Evolutionary conservation across 345 rosid species (phyloP), one percentile per base, ranked within the genome.

Genomic region (Linum trigynum): DNA sequence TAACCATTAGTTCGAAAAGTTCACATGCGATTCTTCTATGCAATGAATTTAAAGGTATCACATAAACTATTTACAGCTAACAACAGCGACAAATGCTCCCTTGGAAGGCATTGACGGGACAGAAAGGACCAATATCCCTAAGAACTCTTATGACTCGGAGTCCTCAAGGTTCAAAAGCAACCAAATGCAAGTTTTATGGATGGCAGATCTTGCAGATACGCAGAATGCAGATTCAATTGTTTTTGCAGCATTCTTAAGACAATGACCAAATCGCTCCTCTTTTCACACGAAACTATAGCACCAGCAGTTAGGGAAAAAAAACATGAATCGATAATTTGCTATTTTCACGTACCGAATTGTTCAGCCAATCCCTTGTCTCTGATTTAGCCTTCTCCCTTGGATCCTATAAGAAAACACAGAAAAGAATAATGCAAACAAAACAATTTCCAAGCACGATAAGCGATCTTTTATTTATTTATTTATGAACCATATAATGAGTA

Each of bases 331-430:
- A 55, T 69, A 15, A 66, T 23, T 23, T 23, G 32, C 32, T 65
- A 57, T 14, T n/a, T 69, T 6, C 68, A 39, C 90, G 72, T 81
- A 95, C 99, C 91, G 87, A 86, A 80, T 87, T 95, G 81, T 95
- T 95, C 75, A 95, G 74, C 98, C 98, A 95, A 72, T 95, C 99
- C 75, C 98, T 87, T 61, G 96, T 95, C 81, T 95, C 99, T 53
- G 98, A 79, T 76, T 91, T 95, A 42, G 98, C 99, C 79, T 95
- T 95, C 85, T 91, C 99, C 80, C 80, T 95, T n/a, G 99, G 99
- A 73, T 95, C 99, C 99, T 95, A 53, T 74, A 67, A 69, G 63
- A 56, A 5, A 64, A 62, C 59, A 51, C 50, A 76, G 64, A 71
- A 65, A 56, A 23, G 32, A 8, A 64, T 63, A 58, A 51, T 39